Base-by-base conservation (phyloP, 164 flowering plant genomes). In the Stephania cephalantha region DNA sequence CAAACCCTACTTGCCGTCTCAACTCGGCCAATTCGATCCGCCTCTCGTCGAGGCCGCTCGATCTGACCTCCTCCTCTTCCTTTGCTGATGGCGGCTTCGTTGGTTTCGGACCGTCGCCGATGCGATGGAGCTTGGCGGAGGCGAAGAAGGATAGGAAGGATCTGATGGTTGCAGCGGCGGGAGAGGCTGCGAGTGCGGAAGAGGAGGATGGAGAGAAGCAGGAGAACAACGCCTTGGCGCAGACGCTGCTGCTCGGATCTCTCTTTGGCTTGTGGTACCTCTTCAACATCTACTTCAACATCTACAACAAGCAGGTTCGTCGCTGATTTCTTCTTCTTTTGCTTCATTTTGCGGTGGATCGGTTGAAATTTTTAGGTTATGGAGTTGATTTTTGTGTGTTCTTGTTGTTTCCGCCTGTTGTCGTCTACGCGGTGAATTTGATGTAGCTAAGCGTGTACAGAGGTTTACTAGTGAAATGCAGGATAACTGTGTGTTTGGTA, bases 281-380 rank as follows among this genome's bases (percentile, higher is more conserved):
- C 45, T 92, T 92, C 78, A 90, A 92, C 68, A 90, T 92, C 75
- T 90, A 89, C 84, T 92, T 92, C 90, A 92, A 92, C 79, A 89
- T 92, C 71, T 90, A 89, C 81, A 90, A 92, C 87, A 92, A 92
- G 75, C 93, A 90, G 95, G 97, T 90, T 52, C 53, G 63, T 68
- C 50, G 69, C 42, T 20, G 12, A 25, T 67, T n/a, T 67, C 44
- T n/a, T 5, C 61, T 6, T 9, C 7, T 71, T 71, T 46, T 52
- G 25, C 20, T 71, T 20, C 4, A 46, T 30, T 31, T 46, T 71
- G 50, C 9, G 25, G 44, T 18, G 52, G 53, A 42, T 71, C 15
- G 52, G 30, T 3, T 2, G 11, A 13, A 0, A 13, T 55, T 4
- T 55, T 15, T 12, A 18, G 13, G 13, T 55, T 55, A 1, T 18